Evolutionary conservation across 768 basidiomycete species (phyloP).

Genomic region (Filobasidium floriforme): DNA sequence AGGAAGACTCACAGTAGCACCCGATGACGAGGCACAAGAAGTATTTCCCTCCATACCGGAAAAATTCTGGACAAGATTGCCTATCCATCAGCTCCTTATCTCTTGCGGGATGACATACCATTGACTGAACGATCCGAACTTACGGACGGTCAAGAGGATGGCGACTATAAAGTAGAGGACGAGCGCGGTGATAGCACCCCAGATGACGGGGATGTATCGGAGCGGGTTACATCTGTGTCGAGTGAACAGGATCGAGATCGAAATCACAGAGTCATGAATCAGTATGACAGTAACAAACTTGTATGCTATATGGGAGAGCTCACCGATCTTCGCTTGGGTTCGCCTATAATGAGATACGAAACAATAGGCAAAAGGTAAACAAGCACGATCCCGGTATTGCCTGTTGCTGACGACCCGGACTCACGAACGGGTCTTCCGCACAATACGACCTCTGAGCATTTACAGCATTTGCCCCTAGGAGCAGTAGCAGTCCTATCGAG

Average conservation of each 20-base stretch:
- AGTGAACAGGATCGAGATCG: neutral
- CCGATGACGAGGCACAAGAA: slow-evolving; percentile 42
- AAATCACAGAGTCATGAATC: neutral
- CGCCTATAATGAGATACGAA: neutral
- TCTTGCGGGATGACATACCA: too few species aligned
- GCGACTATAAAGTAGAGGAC: slow-evolving; percentile 40
- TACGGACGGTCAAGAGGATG: slow-evolving; percentile 34
- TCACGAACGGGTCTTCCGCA: too few species aligned
- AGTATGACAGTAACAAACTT: too few species aligned
- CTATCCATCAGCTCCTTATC: neutral
- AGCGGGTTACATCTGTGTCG: slow-evolving; percentile 41
- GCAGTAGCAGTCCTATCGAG: too few species aligned
- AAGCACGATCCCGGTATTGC: neutral
- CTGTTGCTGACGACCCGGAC: too few species aligned
- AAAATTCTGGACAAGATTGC: slow-evolving; percentile 19
- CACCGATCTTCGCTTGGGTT: neutral
- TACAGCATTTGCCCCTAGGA: too few species aligned
- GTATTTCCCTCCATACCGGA: slow-evolving; percentile 32
- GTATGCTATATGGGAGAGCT: neutral
- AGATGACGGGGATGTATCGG: slow-evolving; percentile 39
- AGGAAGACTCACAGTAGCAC: slow-evolving; percentile 27
- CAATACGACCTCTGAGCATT: too few species aligned
- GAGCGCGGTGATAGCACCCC: slow-evolving; percentile 33
- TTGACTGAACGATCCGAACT: slow-evolving; percentile 10
- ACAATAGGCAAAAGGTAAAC: neutral